Base-by-base conservation (phyloP, 768 basidiomycete species). In the Phanerochaete sordida region DNA sequence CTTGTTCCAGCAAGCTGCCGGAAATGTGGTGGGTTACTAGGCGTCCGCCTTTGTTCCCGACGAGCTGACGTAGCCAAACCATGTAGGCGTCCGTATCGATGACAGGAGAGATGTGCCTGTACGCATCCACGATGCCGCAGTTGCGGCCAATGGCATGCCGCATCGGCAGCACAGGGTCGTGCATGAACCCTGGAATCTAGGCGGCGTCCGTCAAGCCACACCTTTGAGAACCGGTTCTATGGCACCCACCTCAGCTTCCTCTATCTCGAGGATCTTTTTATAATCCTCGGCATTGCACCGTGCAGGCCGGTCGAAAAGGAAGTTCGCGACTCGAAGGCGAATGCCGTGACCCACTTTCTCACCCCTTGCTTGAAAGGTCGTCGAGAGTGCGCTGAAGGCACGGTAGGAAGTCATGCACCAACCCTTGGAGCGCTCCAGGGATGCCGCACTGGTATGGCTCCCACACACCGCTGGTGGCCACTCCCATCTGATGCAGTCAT, bases 391-490 rank as follows among this genome's bases (percentile, higher is more conserved):
- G 59, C 72, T 69, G 56, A 72, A 71, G 28, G 69, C 65, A 50
- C 71, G 72, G 65, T 76, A 76, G 12, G 72, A 68, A 13, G 69
- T 70, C 72, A 75, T 70, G 62, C 70, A 72, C 75, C 74, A 76
- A 21, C n/a, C 65, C 46, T 74, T 74, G 12, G 75, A 73, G 48
- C 72, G 69, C 15, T 58, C 62, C 11, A 76, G 66, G 8, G 74
- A 76, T 52, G 70, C 68, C n/a, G 65, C 58, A 65, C 75, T 73
- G 4, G 73, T 73, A 63, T 76, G 75, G 39, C 71, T 66, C 47
- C 75, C 75, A 60, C 75, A 76, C 21, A 76, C 75, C 2, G 75
- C 75, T 19, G 75, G 75, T 1, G 75, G 75, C 62, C 69, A 75
- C 58, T 76, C 75, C 75, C 75, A 76, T 23, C 72, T 71, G 37